Conservation (phyloP, 768 basidiomycete genomes). For the Hygrophorus russula region DNA sequence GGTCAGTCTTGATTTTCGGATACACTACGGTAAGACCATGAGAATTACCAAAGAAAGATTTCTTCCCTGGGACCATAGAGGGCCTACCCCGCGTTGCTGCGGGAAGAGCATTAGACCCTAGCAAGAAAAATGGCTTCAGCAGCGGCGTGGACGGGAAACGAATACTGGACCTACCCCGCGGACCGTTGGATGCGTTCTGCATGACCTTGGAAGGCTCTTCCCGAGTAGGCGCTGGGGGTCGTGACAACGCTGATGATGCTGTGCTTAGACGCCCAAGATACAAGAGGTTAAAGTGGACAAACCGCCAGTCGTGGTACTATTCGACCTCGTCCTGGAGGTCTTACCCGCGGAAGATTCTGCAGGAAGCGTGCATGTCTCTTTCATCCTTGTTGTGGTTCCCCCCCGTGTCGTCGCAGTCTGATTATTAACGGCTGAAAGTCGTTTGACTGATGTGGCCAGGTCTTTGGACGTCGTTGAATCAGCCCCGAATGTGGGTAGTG, state of each 20-base stretch:
- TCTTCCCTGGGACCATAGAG: background rate
- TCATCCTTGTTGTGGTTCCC: background rate
- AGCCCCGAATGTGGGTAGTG: conserved; percentile 1
- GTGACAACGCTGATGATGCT: conserved; percentile 1
- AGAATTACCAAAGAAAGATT: background rate
- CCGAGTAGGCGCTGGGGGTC: background rate
- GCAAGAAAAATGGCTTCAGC: background rate
- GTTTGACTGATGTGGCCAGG: background rate
- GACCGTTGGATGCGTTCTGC: background rate
- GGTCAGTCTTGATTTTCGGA: background rate
- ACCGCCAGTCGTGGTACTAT: conserved; percentile 1
- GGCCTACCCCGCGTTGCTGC: conserved; percentile 1
- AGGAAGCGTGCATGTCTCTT: background rate
- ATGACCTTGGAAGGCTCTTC: background rate
- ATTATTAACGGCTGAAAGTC: background rate
- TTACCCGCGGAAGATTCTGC: background rate
- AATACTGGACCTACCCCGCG: background rate
- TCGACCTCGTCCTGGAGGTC: background rate
- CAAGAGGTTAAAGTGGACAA: background rate
- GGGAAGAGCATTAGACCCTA: background rate
- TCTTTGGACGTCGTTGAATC: background rate
- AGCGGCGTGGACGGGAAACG: background rate
- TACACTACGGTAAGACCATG: background rate
- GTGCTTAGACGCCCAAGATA: background rate
- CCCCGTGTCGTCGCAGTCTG: background rate